Percentiles rank a stretch among this genome's conserved stretches.
phyloP scores from a whole-genome alignment of 2,329 filamentous ascomycete genomes.

The Chrysoporthe austroafricana region DNA sequence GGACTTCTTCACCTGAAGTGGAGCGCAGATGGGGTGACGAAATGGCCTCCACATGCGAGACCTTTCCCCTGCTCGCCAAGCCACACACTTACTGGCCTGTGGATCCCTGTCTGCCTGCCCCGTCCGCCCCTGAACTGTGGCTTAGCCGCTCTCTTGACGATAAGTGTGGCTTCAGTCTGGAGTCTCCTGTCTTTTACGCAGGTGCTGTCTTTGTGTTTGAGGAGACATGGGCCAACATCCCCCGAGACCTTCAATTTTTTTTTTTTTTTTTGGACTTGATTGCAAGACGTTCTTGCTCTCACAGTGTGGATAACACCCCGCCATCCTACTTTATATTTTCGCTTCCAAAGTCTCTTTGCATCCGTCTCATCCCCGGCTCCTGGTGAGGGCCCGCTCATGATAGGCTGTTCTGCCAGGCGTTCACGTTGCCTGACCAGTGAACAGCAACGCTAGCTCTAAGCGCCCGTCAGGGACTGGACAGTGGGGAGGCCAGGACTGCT shows the following conservation, averaged over 20 bases:
- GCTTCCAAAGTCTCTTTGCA: neutral
- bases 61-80: constrained; percentile 6
- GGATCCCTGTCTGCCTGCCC: neutral
- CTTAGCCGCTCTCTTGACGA: neutral
- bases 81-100: neutral
- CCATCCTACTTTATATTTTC: neutral
- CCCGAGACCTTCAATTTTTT: neutral
- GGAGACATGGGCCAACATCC: neutral
- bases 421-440: neutral
- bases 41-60: neutral
- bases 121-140: neutral
- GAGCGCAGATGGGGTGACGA: constrained; percentile 14
- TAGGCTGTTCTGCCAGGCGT: neutral
- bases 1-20: neutral
- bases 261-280: neutral
- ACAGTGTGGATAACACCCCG: no score
- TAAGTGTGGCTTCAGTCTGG: constrained; percentile 3
- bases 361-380: neutral
- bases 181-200: neutral
- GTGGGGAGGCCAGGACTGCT: constrained; percentile 1
- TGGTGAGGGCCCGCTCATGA: neutral
- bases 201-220: neutral
- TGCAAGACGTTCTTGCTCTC: neutral
- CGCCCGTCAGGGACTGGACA: neutral
- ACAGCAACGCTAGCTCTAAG: neutral